Percentiles rank a stretch among this genome's conserved stretches.
Conservation (phyloP, 2,329 filamentous ascomycete species). For the Penicillium italicum region DNA sequence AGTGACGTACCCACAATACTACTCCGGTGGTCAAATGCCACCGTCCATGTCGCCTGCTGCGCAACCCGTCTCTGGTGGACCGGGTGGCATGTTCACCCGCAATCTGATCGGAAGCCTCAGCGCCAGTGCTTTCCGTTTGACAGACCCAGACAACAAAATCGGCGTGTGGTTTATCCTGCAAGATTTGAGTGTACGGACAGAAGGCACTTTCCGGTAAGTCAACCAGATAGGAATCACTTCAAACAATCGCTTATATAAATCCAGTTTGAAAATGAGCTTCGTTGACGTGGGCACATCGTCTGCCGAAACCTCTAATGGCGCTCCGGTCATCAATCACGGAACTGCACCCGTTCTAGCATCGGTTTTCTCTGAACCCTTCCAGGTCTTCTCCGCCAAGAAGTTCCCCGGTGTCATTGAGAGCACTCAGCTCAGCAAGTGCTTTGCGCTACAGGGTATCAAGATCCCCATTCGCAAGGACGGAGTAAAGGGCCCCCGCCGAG, state of each 20-base stretch:
- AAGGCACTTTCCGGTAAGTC: conserved; percentile 79
- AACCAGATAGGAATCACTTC: not conserved
- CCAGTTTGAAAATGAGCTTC: conserved; percentile 67
- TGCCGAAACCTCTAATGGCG: conserved; percentile 38
- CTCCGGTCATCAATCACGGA: conserved; percentile 63
- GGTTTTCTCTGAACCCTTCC: conserved; percentile 83
- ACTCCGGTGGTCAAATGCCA: conserved; percentile 33
- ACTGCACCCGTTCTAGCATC: conserved; percentile 78
- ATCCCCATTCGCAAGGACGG: conserved; percentile 93
- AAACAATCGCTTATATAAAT: not conserved
- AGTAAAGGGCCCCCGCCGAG: conserved; percentile 42
- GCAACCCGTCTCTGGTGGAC: conserved; percentile 42
- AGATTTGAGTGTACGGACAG: conserved; percentile 89
- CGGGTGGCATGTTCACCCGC: conserved; percentile 83
- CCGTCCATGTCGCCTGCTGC: conserved; percentile 37
- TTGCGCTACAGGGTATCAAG: conserved; percentile 91
- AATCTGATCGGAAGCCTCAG: conserved; percentile 92
- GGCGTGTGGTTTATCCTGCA: conserved; percentile 97
- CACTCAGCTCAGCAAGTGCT: conserved; percentile 84
- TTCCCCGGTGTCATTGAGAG: conserved; percentile 97
- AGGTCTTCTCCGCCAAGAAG: conserved; percentile 95
- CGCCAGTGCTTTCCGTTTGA: conserved; percentile 80
- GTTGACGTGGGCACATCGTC: conserved; percentile 69
- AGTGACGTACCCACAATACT: conserved; percentile 32
- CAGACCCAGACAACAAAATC: conserved; percentile 72